phyloP scores from a whole-genome alignment of 2,329 filamentous ascomycete genomes.

The Trichoderma simmonsii region DNA sequence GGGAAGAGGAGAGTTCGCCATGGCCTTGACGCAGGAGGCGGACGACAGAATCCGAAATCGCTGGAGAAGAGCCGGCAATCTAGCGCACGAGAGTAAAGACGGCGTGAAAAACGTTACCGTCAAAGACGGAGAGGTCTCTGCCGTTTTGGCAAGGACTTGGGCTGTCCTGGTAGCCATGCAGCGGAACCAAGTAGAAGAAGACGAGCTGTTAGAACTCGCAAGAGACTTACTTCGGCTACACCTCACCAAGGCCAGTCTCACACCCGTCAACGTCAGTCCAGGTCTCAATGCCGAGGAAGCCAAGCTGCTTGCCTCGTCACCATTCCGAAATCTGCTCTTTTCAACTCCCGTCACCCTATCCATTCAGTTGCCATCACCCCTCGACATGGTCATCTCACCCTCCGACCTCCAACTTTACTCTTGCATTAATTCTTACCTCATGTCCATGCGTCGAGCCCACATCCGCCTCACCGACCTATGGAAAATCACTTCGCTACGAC shows the following conservation, averaged over 20 bases:
- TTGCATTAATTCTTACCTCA: slow-evolving; percentile 79
- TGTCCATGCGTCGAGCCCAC: slow-evolving; percentile 82
- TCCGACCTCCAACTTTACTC: slow-evolving; percentile 78
- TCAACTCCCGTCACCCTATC: slow-evolving; percentile 68
- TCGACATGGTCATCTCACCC: slow-evolving; percentile 81
- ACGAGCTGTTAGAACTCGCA: slow-evolving; percentile 81
- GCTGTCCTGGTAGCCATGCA: slow-evolving; percentile 73
- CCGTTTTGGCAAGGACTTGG: slow-evolving; percentile 75
- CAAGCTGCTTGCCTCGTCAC: slow-evolving; percentile 44
- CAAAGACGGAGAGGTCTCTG: slow-evolving; percentile 82
- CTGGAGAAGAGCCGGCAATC: slow-evolving; percentile 61
- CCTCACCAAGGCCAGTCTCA: slow-evolving; percentile 48
- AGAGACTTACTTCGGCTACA: slow-evolving; percentile 69
- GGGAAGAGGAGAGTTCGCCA: slow-evolving; percentile 84
- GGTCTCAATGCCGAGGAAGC: slow-evolving; percentile 34
- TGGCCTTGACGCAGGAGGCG: slow-evolving; percentile 80
- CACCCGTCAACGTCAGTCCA: slow-evolving; percentile 37
- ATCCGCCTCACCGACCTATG: slow-evolving; percentile 81
- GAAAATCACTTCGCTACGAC: slow-evolving; percentile 76
- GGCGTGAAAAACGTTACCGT: slow-evolving; percentile 50
- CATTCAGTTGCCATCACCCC: slow-evolving; percentile 70
- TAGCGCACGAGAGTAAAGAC: slow-evolving; percentile 56
- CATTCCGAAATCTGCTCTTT: slow-evolving; percentile 79
- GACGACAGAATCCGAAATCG: slow-evolving; percentile 74
- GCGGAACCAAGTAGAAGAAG: slow-evolving; percentile 67